Evolutionary conservation across 2,329 filamentous ascomycete genomes (phyloP).

Genomic region (Fusarium sp.): DNA sequence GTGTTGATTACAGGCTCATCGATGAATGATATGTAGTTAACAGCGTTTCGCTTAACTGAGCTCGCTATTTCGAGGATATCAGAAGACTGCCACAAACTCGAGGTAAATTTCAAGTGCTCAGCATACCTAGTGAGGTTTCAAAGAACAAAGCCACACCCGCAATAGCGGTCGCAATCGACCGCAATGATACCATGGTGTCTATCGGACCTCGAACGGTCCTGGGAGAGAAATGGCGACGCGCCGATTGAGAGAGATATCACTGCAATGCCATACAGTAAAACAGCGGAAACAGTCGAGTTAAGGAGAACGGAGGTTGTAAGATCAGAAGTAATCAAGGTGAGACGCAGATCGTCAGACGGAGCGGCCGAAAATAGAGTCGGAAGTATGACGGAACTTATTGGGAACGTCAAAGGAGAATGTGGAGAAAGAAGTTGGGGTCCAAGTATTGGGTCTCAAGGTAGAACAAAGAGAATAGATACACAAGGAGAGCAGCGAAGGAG

Average conservation of each 20-base stretch:
- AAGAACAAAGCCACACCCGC: constrained; percentile 46
- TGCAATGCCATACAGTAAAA: constrained; percentile 35
- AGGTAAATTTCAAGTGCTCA: background rate
- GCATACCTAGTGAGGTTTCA: constrained; percentile 48
- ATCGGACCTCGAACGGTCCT: constrained; percentile 36
- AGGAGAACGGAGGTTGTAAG: constrained; percentile 1
- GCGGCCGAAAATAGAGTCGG: constrained; percentile 5
- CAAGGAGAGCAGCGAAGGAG: background rate
- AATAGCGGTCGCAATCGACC: constrained; percentile 47
- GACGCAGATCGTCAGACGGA: constrained; percentile 25
- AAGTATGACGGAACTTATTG: constrained; percentile 6
- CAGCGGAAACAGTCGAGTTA: background rate
- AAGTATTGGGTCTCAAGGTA: constrained; percentile 5
- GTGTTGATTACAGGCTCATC: constrained; percentile 82
- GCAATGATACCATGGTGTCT: constrained; percentile 48
- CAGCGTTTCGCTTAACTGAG: constrained; percentile 79
- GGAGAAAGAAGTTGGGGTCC: constrained; percentile 14
- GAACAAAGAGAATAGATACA: background rate
- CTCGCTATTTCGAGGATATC: constrained; percentile 61
- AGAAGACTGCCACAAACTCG: constrained; percentile 7
- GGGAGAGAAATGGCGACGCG: constrained; percentile 23
- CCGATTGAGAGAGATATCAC: constrained; percentile 19
- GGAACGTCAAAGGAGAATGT: constrained; percentile 7
- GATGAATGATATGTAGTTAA: constrained; percentile 77
- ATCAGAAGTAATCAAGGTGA: constrained; percentile 27